Conservation (phyloP, 805 yeast species). For the Sungouiozyma intestinalis region DNA sequence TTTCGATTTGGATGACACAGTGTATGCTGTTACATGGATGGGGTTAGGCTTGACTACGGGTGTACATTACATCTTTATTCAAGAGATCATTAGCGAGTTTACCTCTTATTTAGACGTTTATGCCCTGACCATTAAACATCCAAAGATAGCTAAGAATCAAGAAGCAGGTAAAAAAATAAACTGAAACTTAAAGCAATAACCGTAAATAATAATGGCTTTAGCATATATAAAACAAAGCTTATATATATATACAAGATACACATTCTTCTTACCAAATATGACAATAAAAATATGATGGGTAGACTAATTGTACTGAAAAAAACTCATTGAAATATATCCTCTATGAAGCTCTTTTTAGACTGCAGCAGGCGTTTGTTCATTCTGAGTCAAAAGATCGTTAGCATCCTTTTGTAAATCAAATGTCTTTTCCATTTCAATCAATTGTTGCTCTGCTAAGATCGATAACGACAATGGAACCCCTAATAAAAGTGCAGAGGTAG, state of each 20-base stretch:
- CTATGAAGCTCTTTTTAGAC: slow-evolving; percentile 6
- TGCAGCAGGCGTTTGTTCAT: slow-evolving; percentile 37
- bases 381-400: slow-evolving; percentile 62
- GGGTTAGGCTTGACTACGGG: slow-evolving; percentile 61
- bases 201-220: not conserved
- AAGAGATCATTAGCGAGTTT: slow-evolving; percentile 71
- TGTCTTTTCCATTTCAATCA: slow-evolving; percentile 88
- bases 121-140: slow-evolving; percentile 78
- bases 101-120: slow-evolving; percentile 79
- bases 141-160: slow-evolving; percentile 34
- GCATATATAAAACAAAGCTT: not conserved
- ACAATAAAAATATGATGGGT: not conserved
- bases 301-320: not conserved
- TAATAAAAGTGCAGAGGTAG: slow-evolving; percentile 72
- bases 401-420: slow-evolving; percentile 73
- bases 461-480: slow-evolving; percentile 91
- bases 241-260: slow-evolving; percentile 2
- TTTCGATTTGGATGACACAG: slow-evolving; percentile 32
- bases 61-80: slow-evolving; percentile 61
- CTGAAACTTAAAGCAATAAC: not conserved
- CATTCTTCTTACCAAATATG: not conserved
- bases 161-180: not conserved
- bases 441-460: slow-evolving; percentile 85
- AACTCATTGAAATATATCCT: not conserved
- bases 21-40: slow-evolving; percentile 47